Conservation (phyloP, 768 basidiomycete species). For the Dictyophora rubrovolvata region DNA sequence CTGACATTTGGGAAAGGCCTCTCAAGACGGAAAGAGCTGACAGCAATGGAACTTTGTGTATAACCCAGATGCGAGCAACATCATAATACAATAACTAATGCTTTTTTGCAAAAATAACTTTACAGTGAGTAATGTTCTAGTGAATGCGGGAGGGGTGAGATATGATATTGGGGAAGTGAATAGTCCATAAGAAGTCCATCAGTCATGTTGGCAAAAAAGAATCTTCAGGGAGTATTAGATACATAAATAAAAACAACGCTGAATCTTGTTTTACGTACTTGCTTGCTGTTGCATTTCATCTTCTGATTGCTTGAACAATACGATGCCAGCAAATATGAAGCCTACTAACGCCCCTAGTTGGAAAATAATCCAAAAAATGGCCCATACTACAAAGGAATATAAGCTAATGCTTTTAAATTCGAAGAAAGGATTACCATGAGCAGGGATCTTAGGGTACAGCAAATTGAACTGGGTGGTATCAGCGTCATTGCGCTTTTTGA, state of each 20-base stretch:
- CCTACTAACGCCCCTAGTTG: constrained; percentile 63
- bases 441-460: constrained; percentile 56
- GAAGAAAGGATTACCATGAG: constrained; percentile 44
- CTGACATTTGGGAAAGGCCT: no score
- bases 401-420: not conserved
- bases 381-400: constrained; percentile 53
- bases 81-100: not conserved
- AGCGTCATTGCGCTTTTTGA: constrained; percentile 88
- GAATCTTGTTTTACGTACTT: constrained; percentile 31
- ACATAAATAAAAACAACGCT: not conserved
- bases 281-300: constrained; percentile 65
- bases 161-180: not conserved
- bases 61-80: not conserved
- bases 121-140: not conserved
- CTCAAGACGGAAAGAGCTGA: no score
- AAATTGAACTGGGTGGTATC: constrained; percentile 85
- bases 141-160: not conserved
- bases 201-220: constrained; percentile 15
- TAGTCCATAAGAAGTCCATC: not conserved
- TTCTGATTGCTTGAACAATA: constrained; percentile 63
- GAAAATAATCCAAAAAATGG: constrained; percentile 75
- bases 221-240: constrained; percentile 1
- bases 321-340: constrained; percentile 73
- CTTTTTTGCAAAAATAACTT: not conserved
- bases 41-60: no score